Percentiles rank a stretch among this genome's conserved stretches.
These are phyloP conservation scores for Diaporthe helianthi DNA, from an alignment of 2,329 filamentous ascomycete genomes.

Conservation along the genomic window DNA sequence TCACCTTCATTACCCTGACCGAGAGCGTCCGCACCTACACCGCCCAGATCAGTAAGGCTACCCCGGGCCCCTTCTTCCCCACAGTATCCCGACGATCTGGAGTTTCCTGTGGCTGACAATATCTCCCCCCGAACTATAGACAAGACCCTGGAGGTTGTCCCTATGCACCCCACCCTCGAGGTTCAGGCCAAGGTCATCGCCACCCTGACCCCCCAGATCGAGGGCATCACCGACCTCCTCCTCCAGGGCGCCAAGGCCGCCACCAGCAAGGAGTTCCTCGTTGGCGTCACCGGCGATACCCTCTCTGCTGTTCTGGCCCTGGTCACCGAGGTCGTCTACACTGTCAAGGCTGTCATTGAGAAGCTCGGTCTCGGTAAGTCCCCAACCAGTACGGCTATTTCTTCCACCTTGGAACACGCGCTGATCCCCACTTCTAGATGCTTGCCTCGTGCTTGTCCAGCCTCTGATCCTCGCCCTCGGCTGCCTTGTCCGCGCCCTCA, in stretches of 20 bases:
- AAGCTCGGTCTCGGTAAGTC: constrained; percentile 42
- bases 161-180: constrained; percentile 36
- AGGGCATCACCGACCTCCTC: constrained; percentile 40
- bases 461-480: constrained; percentile 39
- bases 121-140: constrained; percentile 32
- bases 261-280: constrained; percentile 36
- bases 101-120: neutral
- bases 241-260: constrained; percentile 37
- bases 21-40: constrained; percentile 38
- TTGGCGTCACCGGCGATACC: constrained; percentile 34
- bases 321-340: constrained; percentile 40
- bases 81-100: neutral
- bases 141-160: constrained; percentile 36
- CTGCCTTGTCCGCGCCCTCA: constrained; percentile 38
- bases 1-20: constrained; percentile 38
- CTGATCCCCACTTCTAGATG: constrained; percentile 28
- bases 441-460: constrained; percentile 37
- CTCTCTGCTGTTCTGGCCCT: constrained; percentile 38
- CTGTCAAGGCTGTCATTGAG: constrained; percentile 39
- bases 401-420: neutral
- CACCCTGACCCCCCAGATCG: constrained; percentile 38
- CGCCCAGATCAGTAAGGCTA: constrained; percentile 40
- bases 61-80: neutral
- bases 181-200: constrained; percentile 38
- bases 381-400: neutral